Base-by-base conservation (phyloP, 768 basidiomycete species). In the Mycena venus region DNA sequence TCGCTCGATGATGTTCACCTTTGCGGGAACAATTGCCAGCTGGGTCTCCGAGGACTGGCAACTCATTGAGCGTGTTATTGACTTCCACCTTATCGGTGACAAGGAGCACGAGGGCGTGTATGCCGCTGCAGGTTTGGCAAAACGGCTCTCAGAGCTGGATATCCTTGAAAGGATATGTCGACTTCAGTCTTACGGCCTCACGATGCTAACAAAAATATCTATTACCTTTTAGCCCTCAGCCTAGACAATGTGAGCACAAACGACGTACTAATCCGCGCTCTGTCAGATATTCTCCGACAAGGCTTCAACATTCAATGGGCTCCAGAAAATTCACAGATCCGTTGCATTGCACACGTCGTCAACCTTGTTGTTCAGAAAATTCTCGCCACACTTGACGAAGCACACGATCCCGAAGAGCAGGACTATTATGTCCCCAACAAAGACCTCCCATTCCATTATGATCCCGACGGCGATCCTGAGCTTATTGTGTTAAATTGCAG, bases 191-290 rank as follows among this genome's bases (percentile, higher is more conserved):
- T 29, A 15, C 27, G 61, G 17, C 17, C 40, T 15, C 38, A 15
- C 19, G 44, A 42, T 11, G 40, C 17, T 31, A 38, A 47, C 47
- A 49, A 42, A 12, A 56, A 7, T 25, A 21, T 40, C 44, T 5
- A 49, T 68, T 64, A 72, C 75, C 68, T 67, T 68, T 58, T 68
- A 21, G 23, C 58, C 3, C 19, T 69, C 55, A 82, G 80, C 70
- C 78, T 74, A 62, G 82, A 86, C 71, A 86, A 86, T 78, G 85
- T 82, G 0, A 74, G 79, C 0, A 74, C 80, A 21, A 85, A 85
- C 56, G 78, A 85, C 74, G 81, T 85, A 14, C 70, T 86, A 7
- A 64, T 84, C 5, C 34, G 53, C 4, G 80, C 80, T 2, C 65
- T 75, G 4, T 74, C 78, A n/a, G 73, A 67, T 7, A 34, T 71